Percentiles rank a stretch among this genome's conserved stretches.
Conservation (phyloP, 2,329 filamentous ascomycete species). For the Calonectria crousiana region DNA sequence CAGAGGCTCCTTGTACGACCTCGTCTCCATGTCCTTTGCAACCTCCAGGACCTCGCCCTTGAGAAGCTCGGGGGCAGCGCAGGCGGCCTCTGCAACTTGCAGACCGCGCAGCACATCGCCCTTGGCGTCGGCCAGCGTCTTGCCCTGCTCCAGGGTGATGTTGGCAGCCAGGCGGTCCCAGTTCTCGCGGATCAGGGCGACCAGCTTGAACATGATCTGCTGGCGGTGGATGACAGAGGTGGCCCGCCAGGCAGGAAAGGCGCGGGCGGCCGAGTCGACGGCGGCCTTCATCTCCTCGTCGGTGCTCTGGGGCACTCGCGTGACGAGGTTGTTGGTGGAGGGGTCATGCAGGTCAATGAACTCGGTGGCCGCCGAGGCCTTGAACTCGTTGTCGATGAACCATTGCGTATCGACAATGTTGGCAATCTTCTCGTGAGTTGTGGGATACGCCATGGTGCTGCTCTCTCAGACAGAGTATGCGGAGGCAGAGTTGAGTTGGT, state of each 20-base stretch:
- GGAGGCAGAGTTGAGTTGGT: neutral
- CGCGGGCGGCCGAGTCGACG: constrained; percentile 76
- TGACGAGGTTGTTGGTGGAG: constrained; percentile 83
- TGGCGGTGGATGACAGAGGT: constrained; percentile 77
- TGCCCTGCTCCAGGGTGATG: constrained; percentile 83
- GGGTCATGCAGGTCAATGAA: constrained; percentile 83
- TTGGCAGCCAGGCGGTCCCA: constrained; percentile 82
- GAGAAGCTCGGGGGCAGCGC: constrained; percentile 78
- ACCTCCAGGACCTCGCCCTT: constrained; percentile 83
- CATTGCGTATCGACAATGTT: constrained; percentile 70
- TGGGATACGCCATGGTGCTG: constrained; percentile 34
- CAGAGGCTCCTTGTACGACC: constrained; percentile 79
- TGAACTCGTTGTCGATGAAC: constrained; percentile 80
- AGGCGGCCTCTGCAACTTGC: constrained; percentile 82
- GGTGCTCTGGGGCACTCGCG: constrained; percentile 81
- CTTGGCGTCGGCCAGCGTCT: constrained; percentile 80
- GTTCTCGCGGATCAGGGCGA: constrained; percentile 78
- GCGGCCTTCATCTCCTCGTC: constrained; percentile 76
- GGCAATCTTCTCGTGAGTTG: constrained; percentile 39
- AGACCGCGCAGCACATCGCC: constrained; percentile 81
- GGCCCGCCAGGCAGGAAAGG: constrained; percentile 75
- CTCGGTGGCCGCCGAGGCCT: constrained; percentile 70
- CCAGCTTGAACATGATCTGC: constrained; percentile 84
- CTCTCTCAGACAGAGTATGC: neutral
- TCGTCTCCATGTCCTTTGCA: constrained; percentile 87